A percentile compares a stretch with the other conserved stretches of the same genome.
Conservation (phyloP, 2,329 filamentous ascomycete genomes). For the Colletotrichum brevisporum region DNA sequence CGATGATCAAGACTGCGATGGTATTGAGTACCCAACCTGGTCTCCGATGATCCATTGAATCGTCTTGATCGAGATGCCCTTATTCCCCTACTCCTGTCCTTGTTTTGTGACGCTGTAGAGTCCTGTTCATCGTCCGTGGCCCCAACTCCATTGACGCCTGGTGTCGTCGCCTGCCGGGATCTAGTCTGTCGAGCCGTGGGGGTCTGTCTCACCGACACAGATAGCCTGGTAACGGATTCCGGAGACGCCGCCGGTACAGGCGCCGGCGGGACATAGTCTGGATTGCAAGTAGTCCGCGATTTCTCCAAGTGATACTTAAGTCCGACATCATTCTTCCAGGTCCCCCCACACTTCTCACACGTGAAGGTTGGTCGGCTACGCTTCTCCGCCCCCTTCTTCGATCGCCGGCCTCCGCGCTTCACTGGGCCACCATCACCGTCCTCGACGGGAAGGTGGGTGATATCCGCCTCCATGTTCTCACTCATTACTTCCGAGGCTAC, state of each 20-base stretch:
- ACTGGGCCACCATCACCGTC: background rate
- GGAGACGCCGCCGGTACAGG: slow-evolving; percentile 7
- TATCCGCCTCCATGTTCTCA: background rate
- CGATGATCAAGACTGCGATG: slow-evolving; percentile 4
- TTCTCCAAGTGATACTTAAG: slow-evolving; percentile 72
- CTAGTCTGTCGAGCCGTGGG: slow-evolving; percentile 13
- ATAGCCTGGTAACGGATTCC: slow-evolving; percentile 11
- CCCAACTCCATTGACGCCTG: background rate
- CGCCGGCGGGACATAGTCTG: slow-evolving; percentile 54
- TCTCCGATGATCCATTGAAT: slow-evolving; percentile 7
- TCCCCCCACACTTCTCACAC: slow-evolving; percentile 67
- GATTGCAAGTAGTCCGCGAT: slow-evolving; percentile 68
- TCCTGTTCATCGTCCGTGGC: background rate
- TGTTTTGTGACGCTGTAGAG: background rate
- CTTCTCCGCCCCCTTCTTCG: slow-evolving; percentile 21
- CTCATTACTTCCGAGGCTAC: background rate
- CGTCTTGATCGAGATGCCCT: background rate
- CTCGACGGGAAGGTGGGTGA: background rate
- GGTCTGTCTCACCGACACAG: slow-evolving; percentile 1
- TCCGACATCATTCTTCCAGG: slow-evolving; percentile 71
- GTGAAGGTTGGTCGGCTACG: slow-evolving; percentile 46
- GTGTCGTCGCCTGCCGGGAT: slow-evolving; percentile 2
- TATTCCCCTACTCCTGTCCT: slow-evolving; percentile 6
- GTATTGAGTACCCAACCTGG: slow-evolving; percentile 3
- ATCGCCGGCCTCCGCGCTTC: slow-evolving; percentile 28